These are phyloP conservation scores for Penicillium sp. DNA, from an alignment of 2,329 filamentous ascomycete genomes.

Conservation along the genomic window DNA sequence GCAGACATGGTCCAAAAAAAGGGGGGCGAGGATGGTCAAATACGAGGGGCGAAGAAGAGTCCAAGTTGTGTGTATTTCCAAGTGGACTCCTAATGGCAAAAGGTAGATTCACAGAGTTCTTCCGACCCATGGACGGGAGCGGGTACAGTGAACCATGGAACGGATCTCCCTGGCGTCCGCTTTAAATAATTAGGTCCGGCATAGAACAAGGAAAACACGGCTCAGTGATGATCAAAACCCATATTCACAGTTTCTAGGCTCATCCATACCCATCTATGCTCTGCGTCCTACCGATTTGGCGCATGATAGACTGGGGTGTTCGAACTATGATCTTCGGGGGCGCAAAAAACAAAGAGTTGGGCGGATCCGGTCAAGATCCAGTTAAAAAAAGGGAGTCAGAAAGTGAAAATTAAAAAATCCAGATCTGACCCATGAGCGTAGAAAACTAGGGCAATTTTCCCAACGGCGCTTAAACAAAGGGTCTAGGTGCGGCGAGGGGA, in stretches of 20 bases:
- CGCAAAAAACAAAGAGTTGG: background rate
- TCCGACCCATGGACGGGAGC: slow-evolving; percentile 38
- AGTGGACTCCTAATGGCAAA: slow-evolving; percentile 1
- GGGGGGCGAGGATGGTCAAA: slow-evolving; percentile 1
- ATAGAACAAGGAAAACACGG: background rate
- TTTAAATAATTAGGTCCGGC: slow-evolving; percentile 25
- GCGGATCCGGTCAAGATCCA: background rate
- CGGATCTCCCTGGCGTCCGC: slow-evolving; percentile 22
- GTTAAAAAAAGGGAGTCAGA: background rate
- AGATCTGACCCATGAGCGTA: background rate
- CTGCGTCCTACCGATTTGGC: background rate
- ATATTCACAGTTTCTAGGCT: background rate
- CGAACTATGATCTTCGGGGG: background rate
- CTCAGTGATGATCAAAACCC: background rate
- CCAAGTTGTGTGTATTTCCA: slow-evolving; percentile 2
- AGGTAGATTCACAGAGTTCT: slow-evolving; percentile 27
- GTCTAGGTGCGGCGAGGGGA: slow-evolving; percentile 6
- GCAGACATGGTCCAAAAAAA: slow-evolving; percentile 36
- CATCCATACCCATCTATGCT: background rate
- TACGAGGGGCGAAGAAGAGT: slow-evolving; percentile 1
- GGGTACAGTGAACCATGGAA: slow-evolving; percentile 33
- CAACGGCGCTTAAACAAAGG: slow-evolving; percentile 23
- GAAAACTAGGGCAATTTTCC: slow-evolving; percentile 1
- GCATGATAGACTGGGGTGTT: background rate
- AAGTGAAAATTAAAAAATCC: background rate